Evolutionary conservation across 2,329 filamentous ascomycete species (phyloP), one percentile per base, ranked within the genome.

Genomic region (Diaporthe sp.): DNA sequence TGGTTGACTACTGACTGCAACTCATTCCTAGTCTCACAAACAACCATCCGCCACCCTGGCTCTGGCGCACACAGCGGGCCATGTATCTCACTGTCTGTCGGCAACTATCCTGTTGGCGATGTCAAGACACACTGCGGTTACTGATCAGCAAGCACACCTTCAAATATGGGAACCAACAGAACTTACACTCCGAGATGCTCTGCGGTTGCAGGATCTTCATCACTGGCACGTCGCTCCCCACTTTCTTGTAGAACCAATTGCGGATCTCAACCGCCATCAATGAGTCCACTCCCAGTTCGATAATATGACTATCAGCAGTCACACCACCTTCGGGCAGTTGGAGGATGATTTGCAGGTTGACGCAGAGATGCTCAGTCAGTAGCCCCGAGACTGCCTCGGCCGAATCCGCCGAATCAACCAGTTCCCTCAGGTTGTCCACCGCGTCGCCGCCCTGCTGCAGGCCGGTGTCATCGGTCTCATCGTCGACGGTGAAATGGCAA

Each of bases 231-330:
- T 88, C 84, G 2, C 82, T 79, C 0, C 83, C 79, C 0, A 86
- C 63, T 22, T 82, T 79, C 76, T 85, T 85, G 71, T 83, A 80
- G 70, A 88, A 84, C 87, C 87, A 89, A 1, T 82, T 78, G 1
- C 86, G 82, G 2, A 87, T 83, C 82, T 83, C 81, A 3, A 82
- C 83, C 0, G 84, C 85, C 0, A 82, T 80, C 3, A 87, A 79
- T 10, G 84, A 85, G 77, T 86, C 84, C 6, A 85, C 79, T 3
- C 85, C 85, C 1, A 86, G 76, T 42, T 85, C 84, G 2, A 76
- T 73, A 12, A 85, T 73, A 69, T 79, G 83, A 68, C 80, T 79
- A 10, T 82, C 79, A 0, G 77, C 73, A n/a, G 78, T 78, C 30
- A 85, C 78, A 4, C 73, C 74, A 5, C 80, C 79, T 8, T 79